A percentile compares a stretch with the other conserved stretches of the same genome.
Conservation (phyloP, 2,329 filamentous ascomycete genomes). For the Xylariaceae sp. region DNA sequence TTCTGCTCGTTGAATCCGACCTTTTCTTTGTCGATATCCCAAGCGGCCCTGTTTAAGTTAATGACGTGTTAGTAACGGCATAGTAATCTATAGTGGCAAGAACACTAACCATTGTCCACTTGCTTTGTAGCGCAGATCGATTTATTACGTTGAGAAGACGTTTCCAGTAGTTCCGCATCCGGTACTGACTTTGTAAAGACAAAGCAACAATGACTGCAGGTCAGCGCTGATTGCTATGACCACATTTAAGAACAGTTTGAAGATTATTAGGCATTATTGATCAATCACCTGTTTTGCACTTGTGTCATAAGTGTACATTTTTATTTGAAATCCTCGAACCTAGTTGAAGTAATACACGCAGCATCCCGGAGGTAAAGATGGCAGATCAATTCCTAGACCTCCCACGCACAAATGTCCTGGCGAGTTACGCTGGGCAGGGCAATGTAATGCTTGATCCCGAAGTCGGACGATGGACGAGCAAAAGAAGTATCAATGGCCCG, state of each 20-base stretch:
- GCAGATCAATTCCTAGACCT: background rate
- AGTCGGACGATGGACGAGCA: conserved; percentile 21
- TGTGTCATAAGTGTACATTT: too few species aligned
- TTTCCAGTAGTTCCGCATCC: background rate
- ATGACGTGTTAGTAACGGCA: too few species aligned
- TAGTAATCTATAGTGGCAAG: too few species aligned
- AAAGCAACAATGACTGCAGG: background rate
- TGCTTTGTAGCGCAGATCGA: background rate
- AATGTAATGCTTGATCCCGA: too few species aligned
- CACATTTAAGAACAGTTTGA: background rate
- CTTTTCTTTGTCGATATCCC: too few species aligned
- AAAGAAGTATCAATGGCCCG: conserved; percentile 2
- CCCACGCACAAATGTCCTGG: conserved; percentile 9
- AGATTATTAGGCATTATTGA: too few species aligned
- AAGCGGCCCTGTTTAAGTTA: too few species aligned
- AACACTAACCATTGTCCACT: background rate
- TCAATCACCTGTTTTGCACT: too few species aligned
- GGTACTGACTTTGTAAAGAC: background rate
- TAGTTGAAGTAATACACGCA: background rate
- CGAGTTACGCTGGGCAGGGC: too few species aligned
- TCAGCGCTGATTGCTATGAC: background rate
- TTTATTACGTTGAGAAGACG: background rate
- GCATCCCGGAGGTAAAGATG: conserved; percentile 1
- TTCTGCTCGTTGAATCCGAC: too few species aligned
- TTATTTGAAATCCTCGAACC: too few species aligned